Evolutionary conservation across 495 filamentous ascomycete species (phyloP).

Genomic region (Evernia prunastri): DNA sequence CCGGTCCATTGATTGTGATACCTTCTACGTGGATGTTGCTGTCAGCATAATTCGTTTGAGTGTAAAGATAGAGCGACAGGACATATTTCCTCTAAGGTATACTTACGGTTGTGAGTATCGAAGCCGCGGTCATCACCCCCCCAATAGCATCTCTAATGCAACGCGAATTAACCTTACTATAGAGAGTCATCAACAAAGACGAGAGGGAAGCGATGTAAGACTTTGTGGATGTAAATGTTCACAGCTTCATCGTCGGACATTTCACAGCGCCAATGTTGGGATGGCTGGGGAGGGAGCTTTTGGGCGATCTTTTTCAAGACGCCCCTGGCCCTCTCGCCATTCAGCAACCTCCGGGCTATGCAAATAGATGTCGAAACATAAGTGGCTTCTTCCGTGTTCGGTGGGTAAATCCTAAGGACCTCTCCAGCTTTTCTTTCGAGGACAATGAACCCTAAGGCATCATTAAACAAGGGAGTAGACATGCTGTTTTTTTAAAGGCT

Average conservation of each 20-base stretch:
- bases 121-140: background rate
- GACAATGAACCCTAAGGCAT: background rate
- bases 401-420: background rate
- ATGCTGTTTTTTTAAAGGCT: background rate
- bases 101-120: background rate
- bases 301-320: background rate
- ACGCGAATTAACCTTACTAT: too few species aligned
- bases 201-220: too few species aligned
- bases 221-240: too few species aligned
- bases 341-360: background rate
- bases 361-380: background rate
- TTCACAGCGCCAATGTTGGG: too few species aligned
- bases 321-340: too few species aligned
- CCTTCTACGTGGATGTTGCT: too few species aligned
- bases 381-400: background rate
- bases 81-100: too few species aligned
- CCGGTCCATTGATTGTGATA: background rate
- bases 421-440: background rate
- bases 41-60: too few species aligned
- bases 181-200: too few species aligned
- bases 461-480: background rate
- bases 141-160: background rate
- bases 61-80: too few species aligned
- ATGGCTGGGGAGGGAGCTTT: background rate
- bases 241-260: background rate